These are phyloP conservation scores for Entrophospora sp. DNA, from an alignment of 192 early-diverging fungal genomes.

Conservation along the genomic window DNA sequence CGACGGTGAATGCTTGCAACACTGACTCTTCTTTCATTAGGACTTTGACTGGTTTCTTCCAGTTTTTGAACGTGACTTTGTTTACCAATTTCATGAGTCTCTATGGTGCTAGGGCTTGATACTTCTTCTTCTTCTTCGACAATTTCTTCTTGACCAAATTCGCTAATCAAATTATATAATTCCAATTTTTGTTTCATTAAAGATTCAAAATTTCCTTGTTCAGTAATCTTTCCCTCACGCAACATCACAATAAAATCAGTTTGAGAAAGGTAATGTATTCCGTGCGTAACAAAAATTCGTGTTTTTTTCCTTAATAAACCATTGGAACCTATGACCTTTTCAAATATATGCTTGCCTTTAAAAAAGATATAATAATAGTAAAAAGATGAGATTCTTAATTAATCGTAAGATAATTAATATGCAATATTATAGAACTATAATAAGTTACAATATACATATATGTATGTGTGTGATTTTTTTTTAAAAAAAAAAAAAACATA, in stretches of 20 bases:
- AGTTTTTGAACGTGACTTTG: slow-evolving; percentile 19
- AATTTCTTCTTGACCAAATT: slow-evolving; percentile 52
- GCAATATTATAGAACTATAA: slow-evolving; percentile 22
- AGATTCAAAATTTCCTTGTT: slow-evolving; percentile 56
- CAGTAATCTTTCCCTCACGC: slow-evolving; percentile 56
- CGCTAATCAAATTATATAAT: slow-evolving; percentile 58
- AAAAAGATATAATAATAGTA: too few relatives aligned
- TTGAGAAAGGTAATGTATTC: slow-evolving; percentile 65
- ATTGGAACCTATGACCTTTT: slow-evolving; percentile 75
- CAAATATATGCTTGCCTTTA: slow-evolving; percentile 55
- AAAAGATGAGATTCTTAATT: neutral
- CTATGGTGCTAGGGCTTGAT: neutral
- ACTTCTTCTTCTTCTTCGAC: slow-evolving; percentile 18
- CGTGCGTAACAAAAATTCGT: slow-evolving; percentile 75
- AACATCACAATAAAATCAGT: slow-evolving; percentile 64
- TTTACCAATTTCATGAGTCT: slow-evolving; percentile 20
- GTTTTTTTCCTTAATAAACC: slow-evolving; percentile 70
- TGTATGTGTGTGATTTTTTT: too few relatives aligned
- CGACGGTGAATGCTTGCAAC: slow-evolving; percentile 41
- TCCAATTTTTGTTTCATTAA: slow-evolving; percentile 55
- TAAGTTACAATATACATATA: too few relatives aligned
- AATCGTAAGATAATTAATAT: neutral
- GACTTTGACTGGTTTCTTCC: neutral
- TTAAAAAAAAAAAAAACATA: slow-evolving; percentile 40
- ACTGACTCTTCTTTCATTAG: slow-evolving; percentile 24